Evolutionary conservation across 768 basidiomycete genomes (phyloP), one percentile per base, ranked within the genome.

Genomic region (Rubroboletus pulcherrimus): DNA sequence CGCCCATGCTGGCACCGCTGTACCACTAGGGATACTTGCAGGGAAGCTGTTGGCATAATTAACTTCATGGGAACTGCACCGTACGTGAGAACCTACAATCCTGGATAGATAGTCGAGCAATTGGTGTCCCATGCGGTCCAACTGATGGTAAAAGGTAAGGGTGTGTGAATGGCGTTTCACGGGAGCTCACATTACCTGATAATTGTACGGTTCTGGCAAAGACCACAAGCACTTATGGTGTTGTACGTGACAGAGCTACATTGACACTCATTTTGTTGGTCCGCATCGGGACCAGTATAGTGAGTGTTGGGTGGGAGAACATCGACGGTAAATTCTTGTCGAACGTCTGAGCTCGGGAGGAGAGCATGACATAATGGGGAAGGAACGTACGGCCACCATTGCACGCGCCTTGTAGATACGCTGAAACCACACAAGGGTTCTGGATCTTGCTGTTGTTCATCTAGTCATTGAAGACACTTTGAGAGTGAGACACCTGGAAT

Each of bases 1-100:
- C 12, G 85, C 85, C 85, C 85, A 87, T 11, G 76, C 77, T 9
- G 84, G 85, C 19, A 87, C 75, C 11, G 73, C 69, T 2, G 80
- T 74, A 9, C 77, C 78, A 0, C 62, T 55, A 3, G 85, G 85
- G 46, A 86, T 67, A n/a, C 68, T 62, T 14, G 70, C 49, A 0
- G 82, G 79, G 57, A 72, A 85, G n/a, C 81, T 81, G 40, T 51
- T 21, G 53, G 7, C 42, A 30, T 30, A 10, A 17, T 60, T 12
- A 58, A 29, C 17, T 19, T 19, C 2, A 24, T 11, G n/a, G 24
- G 12, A 37, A 47, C 24, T 30, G 8, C 2, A 38, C 6, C 24
- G 12, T 7, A 53, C 5, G 49, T 24, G 21, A 15, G 1, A 51
- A 64, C 67, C 30, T 58, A 64, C 67, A 69, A 63, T 17, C 24